Evolutionary conservation across 768 basidiomycete genomes (phyloP).

Genomic region (Tylopilus rubrobrunneus): DNA sequence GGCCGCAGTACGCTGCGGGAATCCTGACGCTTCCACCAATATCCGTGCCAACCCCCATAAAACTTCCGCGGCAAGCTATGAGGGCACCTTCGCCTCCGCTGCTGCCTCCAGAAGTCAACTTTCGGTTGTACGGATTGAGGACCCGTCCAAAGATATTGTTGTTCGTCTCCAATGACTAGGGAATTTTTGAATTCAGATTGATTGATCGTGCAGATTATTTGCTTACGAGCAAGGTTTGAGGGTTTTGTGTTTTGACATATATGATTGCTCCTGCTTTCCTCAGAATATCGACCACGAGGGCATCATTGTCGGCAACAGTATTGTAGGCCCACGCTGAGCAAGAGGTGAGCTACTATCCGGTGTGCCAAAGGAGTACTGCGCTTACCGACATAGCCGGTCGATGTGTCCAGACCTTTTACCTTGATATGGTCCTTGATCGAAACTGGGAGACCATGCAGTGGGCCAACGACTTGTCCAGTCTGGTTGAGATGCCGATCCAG

Average conservation of each 20-base stretch:
- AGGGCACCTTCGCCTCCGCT: conserved; percentile 48
- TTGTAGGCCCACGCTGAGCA: conserved; percentile 37
- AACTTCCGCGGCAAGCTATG: conserved; percentile 40
- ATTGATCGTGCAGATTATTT: background rate
- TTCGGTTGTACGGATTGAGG: conserved; percentile 60
- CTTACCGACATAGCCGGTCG: conserved; percentile 31
- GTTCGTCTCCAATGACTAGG: conserved; percentile 49
- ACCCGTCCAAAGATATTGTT: conserved; percentile 57
- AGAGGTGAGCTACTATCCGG: conserved; percentile 11
- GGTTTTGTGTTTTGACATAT: conserved; percentile 46
- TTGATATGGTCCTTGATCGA: conserved; percentile 48
- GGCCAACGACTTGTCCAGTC: conserved; percentile 48
- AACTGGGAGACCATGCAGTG: conserved; percentile 42
- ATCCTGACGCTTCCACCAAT: conserved; percentile 47
- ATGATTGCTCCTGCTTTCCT: conserved; percentile 43
- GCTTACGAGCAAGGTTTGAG: conserved; percentile 47
- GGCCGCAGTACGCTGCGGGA: conserved; percentile 38
- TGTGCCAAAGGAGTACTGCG: background rate
- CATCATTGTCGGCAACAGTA: conserved; percentile 37
- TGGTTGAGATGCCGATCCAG: conserved; percentile 44
- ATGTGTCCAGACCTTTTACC: conserved; percentile 40
- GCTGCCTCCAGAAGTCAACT: conserved; percentile 42
- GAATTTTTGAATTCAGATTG: conserved; percentile 7
- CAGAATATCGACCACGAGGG: conserved; percentile 42
- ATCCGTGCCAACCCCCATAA: conserved; percentile 43